Conservation (phyloP, 1,284 basidiomycete species). For the Volvariella volvacea region DNA sequence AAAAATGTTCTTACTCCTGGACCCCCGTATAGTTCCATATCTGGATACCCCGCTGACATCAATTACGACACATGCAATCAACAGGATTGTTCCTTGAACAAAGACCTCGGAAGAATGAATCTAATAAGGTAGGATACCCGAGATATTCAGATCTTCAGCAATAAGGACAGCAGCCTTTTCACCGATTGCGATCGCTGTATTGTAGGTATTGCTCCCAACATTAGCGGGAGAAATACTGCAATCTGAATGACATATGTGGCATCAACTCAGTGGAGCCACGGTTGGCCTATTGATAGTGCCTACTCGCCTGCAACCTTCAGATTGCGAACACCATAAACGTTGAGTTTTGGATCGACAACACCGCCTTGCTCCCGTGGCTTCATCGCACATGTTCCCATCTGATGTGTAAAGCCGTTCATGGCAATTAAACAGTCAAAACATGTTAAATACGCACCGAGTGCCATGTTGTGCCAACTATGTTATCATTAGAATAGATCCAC, state of each 20-base stretch:
- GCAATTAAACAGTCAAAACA: too few relatives aligned
- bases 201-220: slow-evolving; percentile 17
- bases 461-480: slow-evolving; percentile 50
- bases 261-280: too few relatives aligned
- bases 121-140: too few relatives aligned
- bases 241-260: too few relatives aligned
- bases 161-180: slow-evolving; percentile 20
- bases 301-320: slow-evolving; percentile 15
- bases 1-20: too few relatives aligned
- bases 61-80: too few relatives aligned
- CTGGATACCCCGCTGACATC: too few relatives aligned
- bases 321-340: slow-evolving; percentile 14
- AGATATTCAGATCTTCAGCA: slow-evolving; percentile 14
- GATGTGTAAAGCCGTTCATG: too few relatives aligned
- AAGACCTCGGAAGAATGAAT: too few relatives aligned
- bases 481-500: slow-evolving; percentile 5
- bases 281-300: too few relatives aligned
- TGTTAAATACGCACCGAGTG: slow-evolving; percentile 58
- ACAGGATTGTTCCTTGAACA: too few relatives aligned
- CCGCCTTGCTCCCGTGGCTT: slow-evolving; percentile 14
- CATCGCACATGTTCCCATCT: slow-evolving; percentile 13
- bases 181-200: slow-evolving; percentile 17
- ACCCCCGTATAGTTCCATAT: too few relatives aligned
- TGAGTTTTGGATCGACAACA: slow-evolving; percentile 14
- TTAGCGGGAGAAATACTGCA: slow-evolving; percentile 15